phyloP scores from a whole-genome alignment of 2,329 filamentous ascomycete species.

The Leptographium flavum region DNA sequence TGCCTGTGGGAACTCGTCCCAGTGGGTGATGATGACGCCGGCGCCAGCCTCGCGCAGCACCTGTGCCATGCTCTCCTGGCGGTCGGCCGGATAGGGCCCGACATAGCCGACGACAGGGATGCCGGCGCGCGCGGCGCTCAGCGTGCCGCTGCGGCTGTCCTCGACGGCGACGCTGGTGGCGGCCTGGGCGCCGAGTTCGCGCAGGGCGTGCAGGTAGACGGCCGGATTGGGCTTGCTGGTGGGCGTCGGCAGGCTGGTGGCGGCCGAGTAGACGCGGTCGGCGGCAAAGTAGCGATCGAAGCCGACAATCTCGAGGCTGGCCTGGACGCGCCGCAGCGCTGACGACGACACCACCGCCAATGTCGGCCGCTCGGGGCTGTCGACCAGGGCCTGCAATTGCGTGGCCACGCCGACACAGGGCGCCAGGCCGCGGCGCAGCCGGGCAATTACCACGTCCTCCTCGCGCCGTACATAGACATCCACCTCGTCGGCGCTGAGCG shows the following conservation, averaged over 20 bases:
- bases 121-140: constrained; percentile 57
- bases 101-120: constrained; percentile 79
- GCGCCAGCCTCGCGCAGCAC: constrained; percentile 47
- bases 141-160: constrained; percentile 75
- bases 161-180: constrained; percentile 68
- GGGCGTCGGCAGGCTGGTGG: constrained; percentile 62
- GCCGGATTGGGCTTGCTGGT: constrained; percentile 85
- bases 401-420: constrained; percentile 56
- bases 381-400: constrained; percentile 49
- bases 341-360: constrained; percentile 73
- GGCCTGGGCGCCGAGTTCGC: constrained; percentile 56
- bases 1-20: constrained; percentile 37
- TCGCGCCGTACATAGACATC: constrained; percentile 63
- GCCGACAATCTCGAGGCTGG: constrained; percentile 64
- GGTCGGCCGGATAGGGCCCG: constrained; percentile 53
- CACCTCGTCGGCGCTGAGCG: constrained; percentile 51
- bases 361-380: constrained; percentile 44
- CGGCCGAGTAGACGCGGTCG: constrained; percentile 67
- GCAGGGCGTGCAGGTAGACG: constrained; percentile 68
- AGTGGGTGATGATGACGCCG: constrained; percentile 45
- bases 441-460: constrained; percentile 71
- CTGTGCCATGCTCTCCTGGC: constrained; percentile 51
- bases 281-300: constrained; percentile 67
- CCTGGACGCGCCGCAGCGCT: constrained; percentile 62
- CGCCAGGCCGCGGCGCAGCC: constrained; percentile 52